These are phyloP conservation scores for Nymphaea thermarum DNA, from an alignment of 164 flowering plant species.

Conservation along the genomic window DNA sequence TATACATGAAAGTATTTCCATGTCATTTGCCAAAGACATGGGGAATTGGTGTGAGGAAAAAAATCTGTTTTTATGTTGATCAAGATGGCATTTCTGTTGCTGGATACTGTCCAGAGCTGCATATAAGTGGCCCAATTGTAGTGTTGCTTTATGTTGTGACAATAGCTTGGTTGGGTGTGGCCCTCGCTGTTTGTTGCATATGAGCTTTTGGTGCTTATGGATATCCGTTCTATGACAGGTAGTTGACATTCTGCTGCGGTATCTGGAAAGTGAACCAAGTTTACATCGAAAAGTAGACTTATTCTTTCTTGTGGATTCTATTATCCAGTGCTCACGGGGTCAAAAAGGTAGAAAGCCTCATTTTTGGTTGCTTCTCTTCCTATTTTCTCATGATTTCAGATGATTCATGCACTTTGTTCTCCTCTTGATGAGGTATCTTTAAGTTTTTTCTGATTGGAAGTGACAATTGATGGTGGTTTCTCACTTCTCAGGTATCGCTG, in stretches of 20 bases:
- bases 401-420: neutral
- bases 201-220: neutral
- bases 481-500: conserved; percentile 42
- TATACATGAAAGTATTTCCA: too few relatives aligned
- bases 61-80: neutral
- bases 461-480: conserved; percentile 1
- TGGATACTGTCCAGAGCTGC: neutral
- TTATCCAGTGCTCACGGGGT: conserved; percentile 70
- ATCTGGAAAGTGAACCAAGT: conserved; percentile 64
- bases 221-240: conserved; percentile 29
- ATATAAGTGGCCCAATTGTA: neutral
- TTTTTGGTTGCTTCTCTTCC: neutral
- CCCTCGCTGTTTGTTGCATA: neutral
- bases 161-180: neutral
- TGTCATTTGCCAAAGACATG: too few relatives aligned
- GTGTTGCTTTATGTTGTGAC: neutral
- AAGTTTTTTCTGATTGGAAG: neutral
- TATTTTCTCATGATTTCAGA: neutral
- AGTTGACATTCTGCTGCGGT: conserved; percentile 50
- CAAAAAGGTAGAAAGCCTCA: conserved; percentile 53
- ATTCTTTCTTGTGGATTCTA: conserved; percentile 95
- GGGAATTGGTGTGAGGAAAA: neutral
- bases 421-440: neutral
- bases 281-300: conserved; percentile 68
- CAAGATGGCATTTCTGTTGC: neutral